Base-by-base conservation (phyloP, 139 green algal species). In the Chlamydomonas sphaeroides region DNA sequence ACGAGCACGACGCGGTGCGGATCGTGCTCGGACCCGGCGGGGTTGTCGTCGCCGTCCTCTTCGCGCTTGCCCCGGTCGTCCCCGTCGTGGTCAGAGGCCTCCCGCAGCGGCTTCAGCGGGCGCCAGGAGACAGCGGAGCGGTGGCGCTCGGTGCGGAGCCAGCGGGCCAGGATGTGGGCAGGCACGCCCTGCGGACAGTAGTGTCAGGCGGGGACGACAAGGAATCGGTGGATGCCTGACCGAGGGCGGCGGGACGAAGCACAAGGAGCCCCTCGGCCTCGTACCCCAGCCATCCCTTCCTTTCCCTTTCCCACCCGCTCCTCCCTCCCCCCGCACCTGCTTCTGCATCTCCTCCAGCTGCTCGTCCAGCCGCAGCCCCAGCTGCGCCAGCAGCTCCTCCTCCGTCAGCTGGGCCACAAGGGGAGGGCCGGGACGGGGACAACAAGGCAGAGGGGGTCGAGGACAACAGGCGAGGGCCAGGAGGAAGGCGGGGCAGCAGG, bases 321-420 rank as follows among this genome's bases (percentile, higher is more conserved):
- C n/a, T n/a, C n/a, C n/a, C n/a, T n/a, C 45, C 20, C 0, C 39
- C 41, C 45, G 36, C 38, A 82, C 83, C 39, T 86, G 61, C 0
- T 42, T 62, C 59, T 88, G 76, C 57, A 95, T 84, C 32, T 84
- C 79, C n/a, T 80, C 91, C 39, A 92, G 61, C 68, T 88, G 78
- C 86, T 84, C 63, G 65, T 96, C 93, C 61, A 96, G 79, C 69
- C 86, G 41, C 63, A 96, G 26, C 0, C 93, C 93, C 71, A 96
- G 75, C 88, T 83, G 66, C 2, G 72, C 56, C 78, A 89, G 65
- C 41, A 92, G 85, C 62, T 89, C 85, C n/a, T 75, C 85, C 65
- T 92, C 88, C 36, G 65, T 87, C 36, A 88, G 26, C 83, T 89
- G 72, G 32, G n/a, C 2, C 38, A 39, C 2, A 59, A 7, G 26